Percentiles rank a stretch among this genome's conserved stretches.
These are phyloP conservation scores for Phaeosphaeriaceae sp. DNA, from an alignment of 2,329 filamentous ascomycete species.

Conservation along the genomic window DNA sequence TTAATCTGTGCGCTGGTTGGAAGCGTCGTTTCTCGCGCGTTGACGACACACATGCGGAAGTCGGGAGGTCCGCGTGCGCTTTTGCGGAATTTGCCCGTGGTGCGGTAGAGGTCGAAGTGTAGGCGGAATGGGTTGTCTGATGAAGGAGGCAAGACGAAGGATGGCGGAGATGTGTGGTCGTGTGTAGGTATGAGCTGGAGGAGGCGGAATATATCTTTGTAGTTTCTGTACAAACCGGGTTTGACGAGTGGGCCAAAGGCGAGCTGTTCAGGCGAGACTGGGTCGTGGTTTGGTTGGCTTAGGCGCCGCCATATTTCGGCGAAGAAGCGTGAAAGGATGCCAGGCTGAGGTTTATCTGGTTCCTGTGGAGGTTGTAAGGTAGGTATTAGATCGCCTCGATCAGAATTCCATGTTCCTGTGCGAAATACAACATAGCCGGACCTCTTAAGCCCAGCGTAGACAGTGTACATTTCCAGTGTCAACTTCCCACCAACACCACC, in stretches of 20 bases:
- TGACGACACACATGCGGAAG: conserved; percentile 82
- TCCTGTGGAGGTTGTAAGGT: conserved; percentile 8
- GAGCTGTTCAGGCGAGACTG: conserved; percentile 24
- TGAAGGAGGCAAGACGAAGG: conserved; percentile 39
- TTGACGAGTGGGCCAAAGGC: conserved; percentile 58
- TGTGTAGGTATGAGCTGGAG: conserved; percentile 76
- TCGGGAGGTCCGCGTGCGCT: conserved; percentile 78
- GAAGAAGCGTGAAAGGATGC: conserved; percentile 45
- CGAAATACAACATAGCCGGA: conserved; percentile 81
- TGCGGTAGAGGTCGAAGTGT: conserved; percentile 84
- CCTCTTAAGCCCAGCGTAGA: conserved; percentile 84
- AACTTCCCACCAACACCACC: conserved; percentile 57
- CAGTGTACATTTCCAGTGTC: conserved; percentile 81
- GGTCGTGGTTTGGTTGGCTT: conserved; percentile 24
- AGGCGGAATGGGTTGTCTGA: conserved; percentile 68
- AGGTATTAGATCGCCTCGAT: conserved; percentile 26
- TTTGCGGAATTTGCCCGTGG: conserved; percentile 72
- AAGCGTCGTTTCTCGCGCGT: conserved; percentile 72
- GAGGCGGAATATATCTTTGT: conserved; percentile 74
- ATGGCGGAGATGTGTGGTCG: conserved; percentile 58
- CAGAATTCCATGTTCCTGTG: conserved; percentile 60
- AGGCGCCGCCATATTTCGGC: conserved; percentile 43
- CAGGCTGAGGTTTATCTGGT: conserved; percentile 10
- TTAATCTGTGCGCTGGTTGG: conserved; percentile 76
- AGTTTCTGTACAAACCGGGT: conserved; percentile 61